Base-by-base conservation (phyloP, 768 basidiomycete species). In the Pholiota conissans region DNA sequence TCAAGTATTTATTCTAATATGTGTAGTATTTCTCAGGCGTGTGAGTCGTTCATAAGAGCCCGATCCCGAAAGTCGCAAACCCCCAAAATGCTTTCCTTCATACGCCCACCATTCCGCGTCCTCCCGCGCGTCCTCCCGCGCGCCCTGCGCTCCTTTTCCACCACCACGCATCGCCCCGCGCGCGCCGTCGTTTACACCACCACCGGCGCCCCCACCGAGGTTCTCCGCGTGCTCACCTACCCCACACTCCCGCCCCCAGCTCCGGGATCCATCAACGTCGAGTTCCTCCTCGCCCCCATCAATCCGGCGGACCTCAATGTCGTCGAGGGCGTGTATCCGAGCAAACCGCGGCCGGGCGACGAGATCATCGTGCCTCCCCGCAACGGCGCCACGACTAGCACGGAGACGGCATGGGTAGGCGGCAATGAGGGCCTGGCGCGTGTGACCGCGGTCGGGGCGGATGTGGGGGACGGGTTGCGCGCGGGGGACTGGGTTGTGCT, bases 281-380 rank as follows among this genome's bases (percentile, higher is more conserved):
- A 78, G 60, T 84, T 89, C 67, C 73, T 89, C 11, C 78, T 91
- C 20, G 79, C 89, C 5, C 89, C 91, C 8, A 83, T 93, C 56
- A 93, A 93, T 67, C 91, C 91, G 3, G 84, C 91, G 14, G 92
- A 93, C 59, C 69, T 91, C 67, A 93, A 92, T 59, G 86, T 89
- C 55, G 78, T 93, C 32, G 86, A 93, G 68, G 91, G 91, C 14
- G 83, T 89, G n/a, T 93, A 93, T 65, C 92, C 92, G 0, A 67
- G 81, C 8, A 85, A 83, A 58, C 88, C 90, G 0, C 67, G 62
- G 6, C 73, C 70, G 26, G 67, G 69, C 11, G 67, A 75, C 11
- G 69, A 73, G 51, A 61, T 83, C 73, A 50, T 61, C 83, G 51
- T 65, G 71, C 13, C 32, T 62, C 4, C 67, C 72, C 2, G 72